phyloP scores from a whole-genome alignment of 2,329 filamentous ascomycete genomes.

The Hypoxylon sp. region DNA sequence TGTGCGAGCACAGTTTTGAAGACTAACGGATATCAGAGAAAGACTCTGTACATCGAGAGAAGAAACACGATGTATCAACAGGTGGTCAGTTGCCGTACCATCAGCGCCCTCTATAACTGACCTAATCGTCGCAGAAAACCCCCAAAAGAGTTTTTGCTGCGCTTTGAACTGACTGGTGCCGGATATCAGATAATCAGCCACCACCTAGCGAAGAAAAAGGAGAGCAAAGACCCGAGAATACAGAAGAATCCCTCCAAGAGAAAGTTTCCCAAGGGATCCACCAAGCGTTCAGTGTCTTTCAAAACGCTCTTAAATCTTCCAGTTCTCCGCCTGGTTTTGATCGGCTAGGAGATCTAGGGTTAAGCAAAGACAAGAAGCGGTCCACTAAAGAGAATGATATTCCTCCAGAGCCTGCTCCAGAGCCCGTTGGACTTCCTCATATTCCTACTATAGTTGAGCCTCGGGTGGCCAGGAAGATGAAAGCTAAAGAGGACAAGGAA shows the following conservation, averaged over 20 bases:
- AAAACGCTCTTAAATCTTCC: slow-evolving; percentile 20
- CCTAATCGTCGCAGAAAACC: neutral
- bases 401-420: slow-evolving; percentile 3
- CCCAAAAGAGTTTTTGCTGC: neutral
- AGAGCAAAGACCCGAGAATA: slow-evolving; percentile 3
- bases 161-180: slow-evolving; percentile 6
- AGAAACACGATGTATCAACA: slow-evolving; percentile 5
- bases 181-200: slow-evolving; percentile 18
- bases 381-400: slow-evolving; percentile 14
- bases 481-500: slow-evolving; percentile 37
- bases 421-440: slow-evolving; percentile 5
- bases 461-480: slow-evolving; percentile 18
- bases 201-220: slow-evolving; percentile 8
- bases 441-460: slow-evolving; percentile 18
- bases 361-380: slow-evolving; percentile 1
- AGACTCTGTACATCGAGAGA: neutral
- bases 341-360: slow-evolving; percentile 6
- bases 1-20: neutral
- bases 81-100: slow-evolving; percentile 7
- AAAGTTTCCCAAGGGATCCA: slow-evolving; percentile 25
- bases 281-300: slow-evolving; percentile 24
- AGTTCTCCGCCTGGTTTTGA: neutral
- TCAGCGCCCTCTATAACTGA: slow-evolving; percentile 4
- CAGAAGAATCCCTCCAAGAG: slow-evolving; percentile 18
- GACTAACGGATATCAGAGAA: slow-evolving; percentile 10